phyloP scores from a whole-genome alignment of 768 basidiomycete species.

The Serendipita vermifera region DNA sequence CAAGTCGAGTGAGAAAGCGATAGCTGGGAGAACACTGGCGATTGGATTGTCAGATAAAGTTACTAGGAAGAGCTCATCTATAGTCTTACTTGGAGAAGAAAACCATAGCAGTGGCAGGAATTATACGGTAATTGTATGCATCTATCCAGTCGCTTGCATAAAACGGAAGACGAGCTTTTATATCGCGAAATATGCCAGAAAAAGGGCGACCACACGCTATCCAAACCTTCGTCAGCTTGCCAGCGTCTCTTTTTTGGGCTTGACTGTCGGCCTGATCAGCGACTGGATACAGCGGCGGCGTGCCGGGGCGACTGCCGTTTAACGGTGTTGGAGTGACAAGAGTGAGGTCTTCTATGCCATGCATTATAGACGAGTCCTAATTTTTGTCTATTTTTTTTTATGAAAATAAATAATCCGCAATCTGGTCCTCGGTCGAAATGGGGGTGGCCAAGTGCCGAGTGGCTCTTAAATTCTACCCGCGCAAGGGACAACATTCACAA shows the following conservation, averaged over 20 bases:
- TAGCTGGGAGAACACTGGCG: constrained; percentile 66
- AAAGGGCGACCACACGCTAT: constrained; percentile 15
- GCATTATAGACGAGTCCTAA: background rate
- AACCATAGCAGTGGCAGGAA: constrained; percentile 75
- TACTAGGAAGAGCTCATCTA: background rate
- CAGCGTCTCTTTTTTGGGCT: background rate
- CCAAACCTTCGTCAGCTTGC: too few species aligned
- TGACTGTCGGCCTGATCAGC: background rate
- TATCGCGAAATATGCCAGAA: constrained; percentile 54
- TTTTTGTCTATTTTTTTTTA: too few species aligned
- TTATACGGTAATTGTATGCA: constrained; percentile 81
- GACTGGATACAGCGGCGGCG: background rate
- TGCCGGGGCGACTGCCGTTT: background rate
- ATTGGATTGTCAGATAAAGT: background rate
- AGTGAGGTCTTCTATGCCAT: constrained; percentile 3
- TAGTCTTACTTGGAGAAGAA: constrained; percentile 83
- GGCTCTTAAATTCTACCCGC: too few species aligned
- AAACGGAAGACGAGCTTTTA: constrained; percentile 59
- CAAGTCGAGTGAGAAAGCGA: constrained; percentile 83
- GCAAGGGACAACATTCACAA: too few species aligned
- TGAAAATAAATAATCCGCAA: too few species aligned
- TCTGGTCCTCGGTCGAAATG: too few species aligned
- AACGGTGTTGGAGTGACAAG: constrained; percentile 4
- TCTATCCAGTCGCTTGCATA: constrained; percentile 83
- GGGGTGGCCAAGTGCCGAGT: too few species aligned